Base-by-base conservation (phyloP, 768 basidiomycete species). In the Pleurotus eryngii region DNA sequence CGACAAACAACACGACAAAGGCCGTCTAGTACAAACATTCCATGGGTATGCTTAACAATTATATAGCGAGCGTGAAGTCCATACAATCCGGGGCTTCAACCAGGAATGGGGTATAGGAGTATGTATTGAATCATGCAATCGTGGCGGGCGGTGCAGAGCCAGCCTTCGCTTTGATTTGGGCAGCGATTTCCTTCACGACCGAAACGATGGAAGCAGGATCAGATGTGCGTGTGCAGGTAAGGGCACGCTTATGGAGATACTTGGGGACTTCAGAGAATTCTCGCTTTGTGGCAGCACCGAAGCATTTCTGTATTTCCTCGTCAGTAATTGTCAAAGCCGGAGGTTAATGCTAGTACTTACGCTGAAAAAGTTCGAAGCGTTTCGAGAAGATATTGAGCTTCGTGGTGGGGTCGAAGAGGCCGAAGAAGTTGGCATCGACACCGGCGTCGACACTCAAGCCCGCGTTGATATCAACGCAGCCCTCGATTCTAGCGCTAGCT, bases 291-390 rank as follows among this genome's bases (percentile, higher is more conserved):
- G 47, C 47, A 5, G 18, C 47, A 15, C 47, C 47, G 47, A 49
- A 49, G 47, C 47, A 49, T 49, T 49, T 20, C 47, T 49, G 5
- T 11, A 35, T 35, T 35, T 0, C 8, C 3, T 35, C 30, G 8
- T 35, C 9, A 35, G 30, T 9, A 4, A 35, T 35, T 11, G 8
- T 3, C 8, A 35, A 35, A 35, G 9, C 24, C 9, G 30, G 0
- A 9, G 9, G 30, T 35, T 35, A 11, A 35, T 35, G 3, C 4
- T 11, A 0, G 8, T 35, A 11, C 43, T 40, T 38, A 76, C 75
- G 61, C 76, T 70, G 69, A 74, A 71, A 71, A 3, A 78, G 51
- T 37, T 72, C 64, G 46, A 74, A 75, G 8, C 74, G 61, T 59
- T 73, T 72, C 38, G 56, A 62, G 60, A 76, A 76, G 24, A 80